Conservation (phyloP, 306 rosid species). For the Rosa rugosa region DNA sequence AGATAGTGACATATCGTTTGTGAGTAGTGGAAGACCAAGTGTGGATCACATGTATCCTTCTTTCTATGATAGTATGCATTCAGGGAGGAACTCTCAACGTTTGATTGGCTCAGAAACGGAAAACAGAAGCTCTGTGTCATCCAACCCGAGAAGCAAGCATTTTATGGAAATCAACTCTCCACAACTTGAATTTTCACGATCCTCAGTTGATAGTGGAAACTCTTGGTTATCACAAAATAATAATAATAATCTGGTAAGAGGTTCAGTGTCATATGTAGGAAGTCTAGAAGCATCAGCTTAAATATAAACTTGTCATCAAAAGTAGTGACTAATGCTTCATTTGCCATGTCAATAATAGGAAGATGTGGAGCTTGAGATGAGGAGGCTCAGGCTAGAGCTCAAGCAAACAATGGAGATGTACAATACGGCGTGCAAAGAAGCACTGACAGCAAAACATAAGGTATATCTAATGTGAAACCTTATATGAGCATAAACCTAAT, state of each 20-base stretch:
- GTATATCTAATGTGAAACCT: not conserved
- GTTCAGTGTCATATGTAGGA: too few species aligned
- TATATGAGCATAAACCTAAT: not conserved
- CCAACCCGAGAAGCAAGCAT: not conserved
- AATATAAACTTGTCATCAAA: not conserved
- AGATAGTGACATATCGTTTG: slow-evolving; percentile 56
- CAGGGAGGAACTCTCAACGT: slow-evolving; percentile 29
- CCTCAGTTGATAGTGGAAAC: not conserved
- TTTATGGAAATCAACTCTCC: not conserved
- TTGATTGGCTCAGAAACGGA: slow-evolving; percentile 38
- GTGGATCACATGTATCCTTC: slow-evolving; percentile 41
- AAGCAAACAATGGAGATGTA: not conserved
- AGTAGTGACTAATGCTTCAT: not conserved
- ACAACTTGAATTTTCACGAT: not conserved
- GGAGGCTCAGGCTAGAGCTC: not conserved
- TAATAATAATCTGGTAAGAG: not conserved
- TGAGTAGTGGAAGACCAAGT: slow-evolving; percentile 56
- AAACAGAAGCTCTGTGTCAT: slow-evolving; percentile 23
- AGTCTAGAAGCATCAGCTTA: not conserved
- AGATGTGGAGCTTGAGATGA: not conserved
- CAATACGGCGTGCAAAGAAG: not conserved
- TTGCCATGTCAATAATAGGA: not conserved
- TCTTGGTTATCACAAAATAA: not conserved
- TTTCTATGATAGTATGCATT: slow-evolving; percentile 32
- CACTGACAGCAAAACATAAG: not conserved